phyloP scores from a whole-genome alignment of 169 alveolate species.

The Plasmodium malariae region DNA sequence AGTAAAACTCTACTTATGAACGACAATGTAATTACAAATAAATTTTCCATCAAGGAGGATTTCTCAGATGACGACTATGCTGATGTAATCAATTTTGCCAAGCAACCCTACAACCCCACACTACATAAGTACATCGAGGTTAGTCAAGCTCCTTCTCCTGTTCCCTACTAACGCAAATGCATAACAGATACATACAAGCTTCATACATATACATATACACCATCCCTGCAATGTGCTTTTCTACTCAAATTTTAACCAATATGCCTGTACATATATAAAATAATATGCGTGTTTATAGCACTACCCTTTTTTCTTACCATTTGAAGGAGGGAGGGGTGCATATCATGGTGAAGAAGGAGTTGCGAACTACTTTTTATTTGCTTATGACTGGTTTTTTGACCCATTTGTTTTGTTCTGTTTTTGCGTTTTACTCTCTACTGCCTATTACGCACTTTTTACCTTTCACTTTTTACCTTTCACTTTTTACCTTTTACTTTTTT shows the following conservation, averaged over 20 bases:
- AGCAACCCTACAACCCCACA: slow-evolving; percentile 3
- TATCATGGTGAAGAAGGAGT: too few relatives aligned
- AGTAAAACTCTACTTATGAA: slow-evolving; percentile 34
- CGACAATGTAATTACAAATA: slow-evolving; percentile 30
- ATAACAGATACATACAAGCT: too few relatives aligned
- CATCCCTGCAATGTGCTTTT: neutral
- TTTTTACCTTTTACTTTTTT: neutral
- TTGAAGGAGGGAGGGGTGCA: too few relatives aligned
- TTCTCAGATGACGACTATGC: slow-evolving; percentile 34
- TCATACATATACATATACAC: neutral
- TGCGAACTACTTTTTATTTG: too few relatives aligned
- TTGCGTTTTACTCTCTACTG: too few relatives aligned
- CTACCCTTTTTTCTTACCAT: too few relatives aligned
- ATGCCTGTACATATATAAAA: too few relatives aligned
- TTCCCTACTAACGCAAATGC: too few relatives aligned
- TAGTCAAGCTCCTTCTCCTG: neutral
- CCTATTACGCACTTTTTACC: too few relatives aligned
- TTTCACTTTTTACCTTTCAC: neutral
- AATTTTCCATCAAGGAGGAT: slow-evolving; percentile 8
- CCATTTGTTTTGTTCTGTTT: too few relatives aligned
- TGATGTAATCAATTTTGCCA: slow-evolving; percentile 15
- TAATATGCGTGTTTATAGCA: too few relatives aligned
- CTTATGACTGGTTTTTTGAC: too few relatives aligned
- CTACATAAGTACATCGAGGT: slow-evolving; percentile 34
- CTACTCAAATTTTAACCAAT: neutral